A percentile compares a stretch with the other conserved stretches of the same genome.
These are phyloP conservation scores for Pneumocystis murina DNA, from an alignment of 1,139 yeast species.

Conservation along the genomic window DNA sequence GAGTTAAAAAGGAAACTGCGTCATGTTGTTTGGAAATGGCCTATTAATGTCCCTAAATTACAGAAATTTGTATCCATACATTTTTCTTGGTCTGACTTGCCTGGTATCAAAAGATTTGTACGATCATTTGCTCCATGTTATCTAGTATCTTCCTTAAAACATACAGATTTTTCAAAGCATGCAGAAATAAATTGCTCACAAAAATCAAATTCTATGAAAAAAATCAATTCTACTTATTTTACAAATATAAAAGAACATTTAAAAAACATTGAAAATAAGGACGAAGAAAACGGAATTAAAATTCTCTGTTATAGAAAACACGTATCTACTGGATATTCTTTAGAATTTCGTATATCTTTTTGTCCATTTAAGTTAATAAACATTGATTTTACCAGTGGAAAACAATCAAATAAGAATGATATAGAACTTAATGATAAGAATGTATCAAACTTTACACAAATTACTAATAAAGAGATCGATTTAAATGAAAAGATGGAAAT, in stretches of 20 bases:
- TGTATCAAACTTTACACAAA: not conserved
- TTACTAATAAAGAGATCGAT: not conserved
- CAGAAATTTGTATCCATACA: not conserved
- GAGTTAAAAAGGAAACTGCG: not conserved
- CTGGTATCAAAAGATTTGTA: constrained; percentile 4
- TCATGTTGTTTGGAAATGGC: constrained; percentile 2
- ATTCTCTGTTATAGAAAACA: not conserved
- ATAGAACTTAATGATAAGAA: not conserved
- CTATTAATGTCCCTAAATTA: not conserved
- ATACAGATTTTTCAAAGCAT: not conserved
- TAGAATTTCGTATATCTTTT: constrained; percentile 2
- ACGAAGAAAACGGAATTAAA: not conserved
- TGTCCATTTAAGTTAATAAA: not conserved
- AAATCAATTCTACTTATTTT: not conserved
- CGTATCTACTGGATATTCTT: not conserved
- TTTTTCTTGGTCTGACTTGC: constrained; percentile 3
- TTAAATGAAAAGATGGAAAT: not conserved
- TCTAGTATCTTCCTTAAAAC: not conserved
- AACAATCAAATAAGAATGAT: too few species aligned
- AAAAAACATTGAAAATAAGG: not conserved
- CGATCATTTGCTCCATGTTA: constrained; percentile 6
- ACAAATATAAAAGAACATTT: not conserved
- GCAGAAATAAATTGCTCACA: not conserved
- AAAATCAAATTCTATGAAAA: not conserved
- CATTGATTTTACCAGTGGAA: not conserved